A percentile compares a stretch with the other conserved stretches of the same genome.
phyloP scores from a whole-genome alignment of 192 early-diverging fungal genomes.

The Entomortierella lignicola region DNA sequence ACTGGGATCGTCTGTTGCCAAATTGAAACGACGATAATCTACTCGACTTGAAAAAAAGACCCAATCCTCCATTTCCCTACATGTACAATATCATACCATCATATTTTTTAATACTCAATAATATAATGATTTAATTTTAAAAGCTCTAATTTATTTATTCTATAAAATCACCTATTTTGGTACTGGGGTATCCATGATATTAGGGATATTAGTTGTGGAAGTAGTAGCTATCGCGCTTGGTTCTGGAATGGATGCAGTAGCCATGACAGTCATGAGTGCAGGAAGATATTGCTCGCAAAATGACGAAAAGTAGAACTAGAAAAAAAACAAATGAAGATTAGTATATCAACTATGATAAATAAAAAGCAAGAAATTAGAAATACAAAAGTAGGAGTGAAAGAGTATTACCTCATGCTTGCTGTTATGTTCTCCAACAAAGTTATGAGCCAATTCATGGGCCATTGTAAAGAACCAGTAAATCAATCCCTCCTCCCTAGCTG shows the following conservation, averaged over 20 bases:
- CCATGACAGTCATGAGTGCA: constrained; percentile 56
- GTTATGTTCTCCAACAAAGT: constrained; percentile 76
- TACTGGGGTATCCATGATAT: constrained; percentile 50
- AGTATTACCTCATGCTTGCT: constrained; percentile 72
- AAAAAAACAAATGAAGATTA: constrained; percentile 4
- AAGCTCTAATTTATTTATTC: too few species aligned
- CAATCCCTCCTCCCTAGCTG: constrained; percentile 51
- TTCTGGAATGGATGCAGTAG: constrained; percentile 7
- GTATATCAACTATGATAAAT: too few species aligned
- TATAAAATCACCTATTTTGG: too few species aligned
- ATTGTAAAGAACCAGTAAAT: constrained; percentile 89
- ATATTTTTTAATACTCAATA: too few species aligned
- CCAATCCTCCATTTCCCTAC: too few species aligned
- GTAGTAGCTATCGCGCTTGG: background rate
- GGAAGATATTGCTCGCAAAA: constrained; percentile 78
- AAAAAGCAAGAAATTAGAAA: too few species aligned
- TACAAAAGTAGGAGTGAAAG: too few species aligned
- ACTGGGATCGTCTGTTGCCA: constrained; percentile 23
- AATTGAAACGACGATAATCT: constrained; percentile 23
- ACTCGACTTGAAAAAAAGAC: too few species aligned
- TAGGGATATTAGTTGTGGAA: background rate
- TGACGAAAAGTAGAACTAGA: constrained; percentile 77
- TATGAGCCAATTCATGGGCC: constrained; percentile 88
- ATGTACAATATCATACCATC: background rate
- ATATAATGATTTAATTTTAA: too few species aligned